A percentile compares a stretch with the other conserved stretches of the same genome.
Conservation (phyloP, 2,329 filamentous ascomycete species). For the Myriosclerotinia scirpicola region DNA sequence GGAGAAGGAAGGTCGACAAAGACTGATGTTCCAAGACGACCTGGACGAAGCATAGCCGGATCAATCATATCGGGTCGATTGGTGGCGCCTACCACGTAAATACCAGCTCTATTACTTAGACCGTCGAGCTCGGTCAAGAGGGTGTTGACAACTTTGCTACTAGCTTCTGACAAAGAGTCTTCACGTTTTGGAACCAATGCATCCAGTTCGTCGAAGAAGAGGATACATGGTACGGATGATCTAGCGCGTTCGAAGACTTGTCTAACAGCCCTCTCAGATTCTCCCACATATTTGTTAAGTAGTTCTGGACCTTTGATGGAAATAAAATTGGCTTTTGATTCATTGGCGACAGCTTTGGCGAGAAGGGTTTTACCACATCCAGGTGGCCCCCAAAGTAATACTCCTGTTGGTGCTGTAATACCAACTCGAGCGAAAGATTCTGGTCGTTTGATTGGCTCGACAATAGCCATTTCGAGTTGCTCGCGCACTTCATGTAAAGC, state of each 20-base stretch:
- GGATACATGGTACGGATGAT: constrained; percentile 83
- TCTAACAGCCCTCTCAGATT: constrained; percentile 88
- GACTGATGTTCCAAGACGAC: constrained; percentile 81
- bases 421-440: constrained; percentile 74
- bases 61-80: constrained; percentile 97
- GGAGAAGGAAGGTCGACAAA: constrained; percentile 84
- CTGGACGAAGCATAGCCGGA: constrained; percentile 88
- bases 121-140: constrained; percentile 93
- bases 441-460: constrained; percentile 83
- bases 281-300: constrained; percentile 96
- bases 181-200: constrained; percentile 85
- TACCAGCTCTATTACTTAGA: constrained; percentile 73
- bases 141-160: constrained; percentile 88
- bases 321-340: constrained; percentile 96
- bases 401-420: constrained; percentile 78
- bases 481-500: constrained; percentile 77
- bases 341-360: constrained; percentile 93
- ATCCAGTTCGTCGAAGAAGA: constrained; percentile 98
- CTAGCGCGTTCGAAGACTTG: constrained; percentile 89
- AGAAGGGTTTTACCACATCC: constrained; percentile 96
- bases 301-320: constrained; percentile 95
- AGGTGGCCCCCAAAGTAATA: constrained; percentile 93
- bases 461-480: constrained; percentile 80
- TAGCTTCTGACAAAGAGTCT: constrained; percentile 75
- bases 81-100: constrained; percentile 93